A percentile compares a stretch with the other conserved stretches of the same genome.
These are phyloP conservation scores for Suhomyces taliae DNA, from an alignment of 1,139 yeast genomes.

Conservation along the genomic window DNA sequence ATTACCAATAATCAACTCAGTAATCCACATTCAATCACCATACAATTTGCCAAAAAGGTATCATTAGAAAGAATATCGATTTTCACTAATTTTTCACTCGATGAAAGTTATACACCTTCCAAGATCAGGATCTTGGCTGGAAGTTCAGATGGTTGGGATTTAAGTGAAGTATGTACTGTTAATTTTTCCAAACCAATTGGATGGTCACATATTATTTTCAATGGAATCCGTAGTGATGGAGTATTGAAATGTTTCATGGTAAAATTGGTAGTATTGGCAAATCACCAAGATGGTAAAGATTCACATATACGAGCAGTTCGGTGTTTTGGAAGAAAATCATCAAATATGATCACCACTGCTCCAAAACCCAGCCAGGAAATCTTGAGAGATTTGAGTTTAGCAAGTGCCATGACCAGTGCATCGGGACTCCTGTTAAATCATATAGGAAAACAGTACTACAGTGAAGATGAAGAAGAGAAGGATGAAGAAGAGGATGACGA, in stretches of 20 bases:
- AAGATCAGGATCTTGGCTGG: constrained; percentile 75
- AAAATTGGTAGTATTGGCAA: constrained; percentile 67
- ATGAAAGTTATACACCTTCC: constrained; percentile 93
- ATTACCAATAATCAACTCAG: constrained; percentile 40
- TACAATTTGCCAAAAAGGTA: constrained; percentile 80
- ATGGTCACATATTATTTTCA: constrained; percentile 77
- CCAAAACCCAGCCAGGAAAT: constrained; percentile 18
- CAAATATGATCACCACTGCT: constrained; percentile 5
- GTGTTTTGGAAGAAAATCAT: constrained; percentile 44
- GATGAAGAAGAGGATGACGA: constrained; percentile 12
- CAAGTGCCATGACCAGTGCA: constrained; percentile 16
- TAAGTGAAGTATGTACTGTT: constrained; percentile 68
- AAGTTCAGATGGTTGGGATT: constrained; percentile 76
- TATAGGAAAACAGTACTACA: constrained; percentile 12
- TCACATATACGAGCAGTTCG: constrained; percentile 81
- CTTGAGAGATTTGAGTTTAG: constrained; percentile 30
- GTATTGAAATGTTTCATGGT: constrained; percentile 73
- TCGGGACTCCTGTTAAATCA: constrained; percentile 35
- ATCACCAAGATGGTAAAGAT: constrained; percentile 96
- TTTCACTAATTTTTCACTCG: constrained; percentile 64
- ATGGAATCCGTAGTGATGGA: constrained; percentile 56
- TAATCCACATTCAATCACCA: constrained; percentile 83
- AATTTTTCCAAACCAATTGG: constrained; percentile 76
- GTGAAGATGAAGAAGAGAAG: constrained; percentile 12
- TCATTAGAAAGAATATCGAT: constrained; percentile 68